Base-by-base conservation (phyloP, 441 rosid genomes). In the Erodium trifolium region DNA sequence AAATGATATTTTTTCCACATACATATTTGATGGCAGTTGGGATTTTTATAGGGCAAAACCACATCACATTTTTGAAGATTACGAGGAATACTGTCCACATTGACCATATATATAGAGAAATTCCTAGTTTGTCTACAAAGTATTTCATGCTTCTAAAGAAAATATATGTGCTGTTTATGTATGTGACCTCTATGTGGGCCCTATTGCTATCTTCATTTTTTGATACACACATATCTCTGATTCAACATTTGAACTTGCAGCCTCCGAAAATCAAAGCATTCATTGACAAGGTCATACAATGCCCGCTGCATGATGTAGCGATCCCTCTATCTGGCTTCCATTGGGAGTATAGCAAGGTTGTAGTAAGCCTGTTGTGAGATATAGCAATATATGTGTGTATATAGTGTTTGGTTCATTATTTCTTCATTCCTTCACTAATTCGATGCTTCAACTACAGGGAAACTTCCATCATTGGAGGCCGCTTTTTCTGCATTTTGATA, bases 381-480 rank as follows among this genome's bases (percentile, higher is more conserved):
- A 31, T 10, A 60, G 64, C 49, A 43, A 43, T 43, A 3, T 35
- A 35, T 35, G 3, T 27, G 31, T 41, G 1, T 41, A 41, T 41
- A 10, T 17, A 59, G 18, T 69, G 23, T 73, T 12, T 29, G 31
- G 27, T 71, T 72, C 55, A 31, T 47, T 4, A 64, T 51, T 47
- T 23, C 34, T 13, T 47, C 45, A 51, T 43, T 75, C 68, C 41
- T 45, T 70, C 14, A 55, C 87, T 80, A 78, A 82, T 73, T 53
- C 13, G 3, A 65, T 72, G 64, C 67, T 74, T 82, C 79, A 45
- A 66, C 65, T 78, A 29, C 88, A 94, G 99, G 99, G 99, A 13
- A 94, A 88, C 81, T 94, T 90, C 78, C 94, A 90, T 85, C 99
- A 94, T 80, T 94, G 99, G 99, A 87, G 96, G 81, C 98, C 96